Evolutionary conservation across 768 basidiomycete species (phyloP).

Genomic region (Tylopilus cervinicoccineus): DNA sequence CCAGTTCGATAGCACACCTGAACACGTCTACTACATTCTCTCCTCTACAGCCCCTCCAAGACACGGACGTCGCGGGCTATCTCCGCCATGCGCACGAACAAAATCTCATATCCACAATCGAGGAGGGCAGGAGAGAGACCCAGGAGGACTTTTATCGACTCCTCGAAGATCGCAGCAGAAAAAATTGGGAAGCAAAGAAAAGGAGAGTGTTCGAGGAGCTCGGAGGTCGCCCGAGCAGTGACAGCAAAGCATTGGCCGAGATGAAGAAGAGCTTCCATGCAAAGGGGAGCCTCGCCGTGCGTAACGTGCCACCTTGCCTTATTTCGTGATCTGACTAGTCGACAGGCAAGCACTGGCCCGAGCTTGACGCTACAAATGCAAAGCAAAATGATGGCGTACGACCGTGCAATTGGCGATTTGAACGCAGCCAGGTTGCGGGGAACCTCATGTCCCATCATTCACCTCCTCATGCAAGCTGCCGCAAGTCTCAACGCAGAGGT

Average conservation of each 20-base stretch:
- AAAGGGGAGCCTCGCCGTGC: constrained; percentile 51
- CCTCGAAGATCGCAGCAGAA: constrained; percentile 67
- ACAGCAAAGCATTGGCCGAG: constrained; percentile 52
- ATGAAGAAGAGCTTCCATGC: constrained; percentile 60
- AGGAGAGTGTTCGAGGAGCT: constrained; percentile 87
- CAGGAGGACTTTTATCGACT: constrained; percentile 82
- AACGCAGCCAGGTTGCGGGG: constrained; percentile 71
- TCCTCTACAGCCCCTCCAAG: constrained; percentile 87
- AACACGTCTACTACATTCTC: constrained; percentile 82
- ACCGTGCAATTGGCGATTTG: constrained; percentile 73
- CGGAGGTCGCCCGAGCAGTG: constrained; percentile 59
- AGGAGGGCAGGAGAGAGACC: constrained; percentile 82
- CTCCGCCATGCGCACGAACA: constrained; percentile 94
- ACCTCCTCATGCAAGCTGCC: constrained; percentile 67
- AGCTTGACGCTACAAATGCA: constrained; percentile 77
- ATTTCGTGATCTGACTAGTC: constrained; percentile 6
- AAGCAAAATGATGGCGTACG: constrained; percentile 94
- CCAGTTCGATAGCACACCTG: constrained; percentile 76
- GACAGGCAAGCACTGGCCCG: constrained; percentile 44
- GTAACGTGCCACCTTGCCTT: constrained; percentile 16
- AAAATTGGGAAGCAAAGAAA: constrained; percentile 91
- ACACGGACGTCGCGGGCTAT: constrained; percentile 92
- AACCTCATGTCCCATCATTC: constrained; percentile 72
- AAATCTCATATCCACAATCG: constrained; percentile 90
- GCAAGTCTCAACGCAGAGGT: constrained; percentile 57